Base-by-base conservation (phyloP, 2,329 filamentous ascomycete genomes). In the Aspergillus arachidicola region DNA sequence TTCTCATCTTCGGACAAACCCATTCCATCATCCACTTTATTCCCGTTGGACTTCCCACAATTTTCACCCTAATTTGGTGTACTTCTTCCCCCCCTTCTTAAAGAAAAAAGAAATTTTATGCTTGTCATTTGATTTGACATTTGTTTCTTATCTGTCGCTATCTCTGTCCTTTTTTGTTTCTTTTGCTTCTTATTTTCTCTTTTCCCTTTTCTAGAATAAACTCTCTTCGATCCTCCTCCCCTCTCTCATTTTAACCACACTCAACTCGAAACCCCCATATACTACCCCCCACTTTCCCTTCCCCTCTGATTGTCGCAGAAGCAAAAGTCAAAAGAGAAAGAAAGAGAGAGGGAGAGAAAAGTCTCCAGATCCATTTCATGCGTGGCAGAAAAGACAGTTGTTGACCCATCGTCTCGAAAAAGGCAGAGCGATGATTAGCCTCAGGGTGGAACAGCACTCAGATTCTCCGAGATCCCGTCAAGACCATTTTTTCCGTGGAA, bases 391-490 rank as follows among this genome's bases (percentile, higher is more conserved):
- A 64, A 63, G 28, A 34, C 36, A 61, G 28, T 62, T 63, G 64
- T 73, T 76, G 72, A 76, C 71, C 62, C 64, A 71, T 71, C 59
- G 65, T 67, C 57, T 62, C 62, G 68, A 73, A 71, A 41, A 73
- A 77, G 71, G 72, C 73, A 78, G 76, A 78, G 76, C 75, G 75
- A 79, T 79, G 76, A 78, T 77, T 76, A 79, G 76, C 76, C 73
- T 76, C 74, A 75, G 75, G 74, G 76, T 76, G 75, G 73, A 78
- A 77, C 74, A 78, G 70, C 74, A 74, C 72, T 76, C 73, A 78
- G 72, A 77, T 72, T 76, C 71, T 70, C 73, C 75, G 71, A 76
- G 71, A 76, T 70, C 72, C 71, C 73, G 71, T 74, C 71, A 73
- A 72, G 62, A 74, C 69, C 74, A 73, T 70, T 67, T 70, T 71